Percentiles rank a stretch among this genome's conserved stretches.
Evolutionary conservation across 2,329 filamentous ascomycete genomes (phyloP).

Genomic region (Monosporascus sp.): DNA sequence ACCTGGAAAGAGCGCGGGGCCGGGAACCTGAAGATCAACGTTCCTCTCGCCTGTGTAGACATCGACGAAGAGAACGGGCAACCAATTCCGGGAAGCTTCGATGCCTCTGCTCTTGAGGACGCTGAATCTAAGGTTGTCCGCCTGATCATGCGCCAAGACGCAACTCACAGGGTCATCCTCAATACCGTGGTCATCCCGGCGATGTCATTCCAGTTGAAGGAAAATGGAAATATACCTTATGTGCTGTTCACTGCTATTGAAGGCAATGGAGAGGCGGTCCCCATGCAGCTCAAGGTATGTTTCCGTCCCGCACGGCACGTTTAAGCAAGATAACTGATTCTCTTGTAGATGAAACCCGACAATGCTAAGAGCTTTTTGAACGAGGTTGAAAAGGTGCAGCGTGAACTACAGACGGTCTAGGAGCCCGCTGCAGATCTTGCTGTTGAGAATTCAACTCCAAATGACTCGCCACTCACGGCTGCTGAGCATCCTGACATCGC

Average conservation of each 20-base stretch:
- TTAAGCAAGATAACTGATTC: constrained; percentile 3
- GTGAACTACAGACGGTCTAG: constrained; percentile 39
- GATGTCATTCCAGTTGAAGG: constrained; percentile 74
- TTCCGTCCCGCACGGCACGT: neutral
- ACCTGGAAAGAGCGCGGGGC: constrained; percentile 88
- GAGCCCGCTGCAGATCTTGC: constrained; percentile 9
- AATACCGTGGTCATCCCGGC: constrained; percentile 77
- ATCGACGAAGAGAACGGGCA: constrained; percentile 45
- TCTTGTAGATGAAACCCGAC: constrained; percentile 45
- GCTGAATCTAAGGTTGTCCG: constrained; percentile 55
- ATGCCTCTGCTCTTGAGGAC: constrained; percentile 46
- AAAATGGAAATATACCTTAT: constrained; percentile 64
- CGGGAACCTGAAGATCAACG: constrained; percentile 81
- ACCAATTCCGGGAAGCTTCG: constrained; percentile 49
- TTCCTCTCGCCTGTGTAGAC: constrained; percentile 52
- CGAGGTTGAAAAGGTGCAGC: constrained; percentile 45
- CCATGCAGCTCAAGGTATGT: constrained; percentile 57
- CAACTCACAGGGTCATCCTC: constrained; percentile 78
- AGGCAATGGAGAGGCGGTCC: constrained; percentile 49
- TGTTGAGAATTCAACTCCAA: neutral
- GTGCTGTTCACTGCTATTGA: constrained; percentile 64
- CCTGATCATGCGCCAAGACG: constrained; percentile 86
- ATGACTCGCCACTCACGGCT: neutral
- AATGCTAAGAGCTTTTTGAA: constrained; percentile 49
- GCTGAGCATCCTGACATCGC: neutral